Conservation (phyloP, 495 filamentous ascomycete genomes). For the Xanthoparmelia taractica region DNA sequence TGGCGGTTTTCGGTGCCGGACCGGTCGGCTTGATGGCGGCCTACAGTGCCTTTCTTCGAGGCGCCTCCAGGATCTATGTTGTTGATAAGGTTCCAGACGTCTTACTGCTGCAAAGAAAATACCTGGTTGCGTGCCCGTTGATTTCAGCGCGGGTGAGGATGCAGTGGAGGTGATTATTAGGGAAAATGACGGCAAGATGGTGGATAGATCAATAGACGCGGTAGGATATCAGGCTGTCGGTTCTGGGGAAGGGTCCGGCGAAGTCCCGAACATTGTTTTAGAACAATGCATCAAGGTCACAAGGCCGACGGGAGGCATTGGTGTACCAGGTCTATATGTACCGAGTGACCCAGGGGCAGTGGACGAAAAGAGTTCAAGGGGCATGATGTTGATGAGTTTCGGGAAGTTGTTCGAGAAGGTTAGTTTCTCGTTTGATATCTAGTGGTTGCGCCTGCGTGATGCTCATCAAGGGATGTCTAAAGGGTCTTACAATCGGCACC, state of each 20-base stretch:
- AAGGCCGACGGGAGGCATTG: conserved; percentile 41
- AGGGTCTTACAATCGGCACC: conserved; percentile 44
- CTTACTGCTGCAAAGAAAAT: conserved; percentile 46
- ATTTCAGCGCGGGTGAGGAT: conserved; percentile 34
- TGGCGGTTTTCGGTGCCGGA: conserved; percentile 45
- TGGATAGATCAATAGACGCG: conserved; percentile 47
- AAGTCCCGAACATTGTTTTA: conserved; percentile 39
- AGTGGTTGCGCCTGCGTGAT: neutral
- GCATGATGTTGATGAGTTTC: conserved; percentile 51
- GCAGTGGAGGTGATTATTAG: conserved; percentile 30
- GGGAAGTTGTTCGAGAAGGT: conserved; percentile 57
- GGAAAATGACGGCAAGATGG: conserved; percentile 37
- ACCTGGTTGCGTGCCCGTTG: conserved; percentile 35
- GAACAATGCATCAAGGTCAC: conserved; percentile 44
- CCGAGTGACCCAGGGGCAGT: conserved; percentile 40
- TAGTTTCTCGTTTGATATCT: neutral
- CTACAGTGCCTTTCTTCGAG: conserved; percentile 46
- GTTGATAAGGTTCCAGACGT: conserved; percentile 49
- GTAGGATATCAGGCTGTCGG: conserved; percentile 49
- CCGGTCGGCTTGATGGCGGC: conserved; percentile 53
- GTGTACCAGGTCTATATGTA: conserved; percentile 41
- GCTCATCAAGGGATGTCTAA: neutral
- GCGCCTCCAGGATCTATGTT: conserved; percentile 46
- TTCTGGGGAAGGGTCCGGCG: conserved; percentile 32
- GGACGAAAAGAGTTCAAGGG: conserved; percentile 40